Conservation (phyloP, 768 basidiomycete species). For the Lentinula sp. region DNA sequence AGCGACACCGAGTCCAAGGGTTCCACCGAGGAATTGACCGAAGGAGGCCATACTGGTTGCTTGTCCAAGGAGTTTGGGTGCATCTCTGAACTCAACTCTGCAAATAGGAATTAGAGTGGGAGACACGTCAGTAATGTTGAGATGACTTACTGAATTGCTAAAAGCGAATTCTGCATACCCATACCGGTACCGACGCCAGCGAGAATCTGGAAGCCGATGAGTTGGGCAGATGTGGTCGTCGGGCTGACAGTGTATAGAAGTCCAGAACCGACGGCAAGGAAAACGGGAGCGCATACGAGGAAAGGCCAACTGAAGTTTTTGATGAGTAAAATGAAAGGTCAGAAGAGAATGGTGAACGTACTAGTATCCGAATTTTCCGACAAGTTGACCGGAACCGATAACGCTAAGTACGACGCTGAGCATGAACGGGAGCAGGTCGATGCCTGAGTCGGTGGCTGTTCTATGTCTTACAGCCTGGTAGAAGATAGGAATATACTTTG, state of each 20-base stretch:
- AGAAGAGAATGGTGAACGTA: background rate
- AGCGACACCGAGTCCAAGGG: slow-evolving; percentile 8
- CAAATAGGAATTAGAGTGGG: background rate
- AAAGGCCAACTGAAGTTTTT: slow-evolving; percentile 3
- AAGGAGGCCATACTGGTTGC: slow-evolving; percentile 13
- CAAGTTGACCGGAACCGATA: slow-evolving; percentile 6
- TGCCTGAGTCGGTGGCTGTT: slow-evolving; percentile 11
- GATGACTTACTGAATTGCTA: slow-evolving; percentile 11
- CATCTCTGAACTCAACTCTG: slow-evolving; percentile 10
- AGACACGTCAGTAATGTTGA: background rate
- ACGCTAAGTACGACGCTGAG: slow-evolving; percentile 8
- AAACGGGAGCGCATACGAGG: slow-evolving; percentile 4
- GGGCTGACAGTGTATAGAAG: slow-evolving; percentile 8
- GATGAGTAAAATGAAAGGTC: background rate
- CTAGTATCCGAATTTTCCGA: slow-evolving; percentile 8
- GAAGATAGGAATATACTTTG: slow-evolving; percentile 12
- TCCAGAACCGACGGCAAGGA: slow-evolving; percentile 8
- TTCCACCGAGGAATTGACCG: slow-evolving; percentile 13
- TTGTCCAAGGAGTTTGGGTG: slow-evolving; percentile 7
- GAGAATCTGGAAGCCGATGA: slow-evolving; percentile 12
- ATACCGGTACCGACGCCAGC: slow-evolving; percentile 10
- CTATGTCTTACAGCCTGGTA: slow-evolving; percentile 11
- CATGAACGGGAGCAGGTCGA: slow-evolving; percentile 14
- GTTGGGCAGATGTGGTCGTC: background rate
- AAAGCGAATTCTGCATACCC: slow-evolving; percentile 14